Evolutionary conservation across 148 eudicot species (phyloP).

Genomic region (Euryodendron excelsum): DNA sequence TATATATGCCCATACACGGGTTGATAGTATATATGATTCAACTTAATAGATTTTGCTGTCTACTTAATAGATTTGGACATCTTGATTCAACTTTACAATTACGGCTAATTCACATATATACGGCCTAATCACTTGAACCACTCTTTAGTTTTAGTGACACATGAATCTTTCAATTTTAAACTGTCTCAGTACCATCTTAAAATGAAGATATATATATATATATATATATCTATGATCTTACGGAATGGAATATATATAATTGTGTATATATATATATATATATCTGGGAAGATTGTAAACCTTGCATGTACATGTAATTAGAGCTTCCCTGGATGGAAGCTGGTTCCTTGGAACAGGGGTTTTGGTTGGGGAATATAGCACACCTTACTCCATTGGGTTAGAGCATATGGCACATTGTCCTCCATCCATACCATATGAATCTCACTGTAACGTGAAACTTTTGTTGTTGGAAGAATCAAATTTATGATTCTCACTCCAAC

Average conservation of each 20-base stretch:
- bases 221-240: background rate
- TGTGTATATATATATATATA: background rate
- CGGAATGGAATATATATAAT: background rate
- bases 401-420: constrained; percentile 15
- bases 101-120: background rate
- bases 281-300: too few relatives aligned
- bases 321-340: background rate
- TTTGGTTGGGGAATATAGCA: background rate
- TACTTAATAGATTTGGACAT: too few relatives aligned
- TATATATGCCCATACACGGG: too few relatives aligned
- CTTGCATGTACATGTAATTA: background rate
- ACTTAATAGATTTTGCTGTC: too few relatives aligned
- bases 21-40: too few relatives aligned
- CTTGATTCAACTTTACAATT: too few relatives aligned
- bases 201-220: too few relatives aligned
- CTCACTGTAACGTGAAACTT: background rate
- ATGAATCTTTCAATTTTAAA: background rate
- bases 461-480: constrained; percentile 8
- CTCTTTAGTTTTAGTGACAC: background rate
- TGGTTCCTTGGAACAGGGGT: background rate
- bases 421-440: background rate
- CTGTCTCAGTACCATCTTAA: background rate
- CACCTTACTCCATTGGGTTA: background rate
- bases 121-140: background rate
- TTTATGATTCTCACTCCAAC: constrained; percentile 3